A percentile compares a stretch with the other conserved stretches of the same genome.
These are phyloP conservation scores for Eragrostis tef DNA, from an alignment of 202 grass and related monocot species.

Conservation along the genomic window DNA sequence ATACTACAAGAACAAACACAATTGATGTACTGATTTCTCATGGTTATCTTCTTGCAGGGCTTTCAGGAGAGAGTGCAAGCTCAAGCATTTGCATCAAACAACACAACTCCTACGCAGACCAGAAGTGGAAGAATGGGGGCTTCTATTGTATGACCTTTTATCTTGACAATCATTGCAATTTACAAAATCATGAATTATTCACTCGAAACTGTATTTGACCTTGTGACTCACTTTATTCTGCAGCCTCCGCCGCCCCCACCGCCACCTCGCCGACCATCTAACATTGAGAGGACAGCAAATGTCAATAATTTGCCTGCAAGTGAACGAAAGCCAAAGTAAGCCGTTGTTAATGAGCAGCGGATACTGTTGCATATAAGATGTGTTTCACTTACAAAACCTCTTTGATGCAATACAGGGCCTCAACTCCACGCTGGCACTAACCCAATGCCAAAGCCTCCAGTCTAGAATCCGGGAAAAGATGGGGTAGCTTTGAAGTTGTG, in stretches of 20 bases:
- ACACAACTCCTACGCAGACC: not conserved
- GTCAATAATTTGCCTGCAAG: constrained; percentile 47
- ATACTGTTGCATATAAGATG: not conserved
- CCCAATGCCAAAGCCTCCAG: not conserved
- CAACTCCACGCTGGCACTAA: constrained; percentile 58
- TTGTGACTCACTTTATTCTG: constrained; percentile 25
- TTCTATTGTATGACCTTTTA: constrained; percentile 51
- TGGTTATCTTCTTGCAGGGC: constrained; percentile 38
- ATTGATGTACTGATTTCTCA: not conserved
- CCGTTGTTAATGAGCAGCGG: not conserved
- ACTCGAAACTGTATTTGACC: not conserved
- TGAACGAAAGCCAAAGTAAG: constrained; percentile 73
- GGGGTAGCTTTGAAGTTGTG: constrained; percentile 37
- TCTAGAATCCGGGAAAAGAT: constrained; percentile 27
- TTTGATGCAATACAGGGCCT: constrained; percentile 44
- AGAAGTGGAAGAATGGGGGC: constrained; percentile 31
- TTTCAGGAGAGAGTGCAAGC: constrained; percentile 35
- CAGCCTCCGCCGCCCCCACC: constrained; percentile 42
- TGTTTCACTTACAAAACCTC: not conserved
- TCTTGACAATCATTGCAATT: not conserved
- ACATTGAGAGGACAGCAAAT: constrained; percentile 45
- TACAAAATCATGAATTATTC: constrained; percentile 5
- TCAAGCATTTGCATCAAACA: constrained; percentile 38
- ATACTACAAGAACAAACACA: constrained; percentile 4
- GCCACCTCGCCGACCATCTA: constrained; percentile 9